Base-by-base conservation (phyloP, 2,329 filamentous ascomycete species). In the Cryphonectria japonica region DNA sequence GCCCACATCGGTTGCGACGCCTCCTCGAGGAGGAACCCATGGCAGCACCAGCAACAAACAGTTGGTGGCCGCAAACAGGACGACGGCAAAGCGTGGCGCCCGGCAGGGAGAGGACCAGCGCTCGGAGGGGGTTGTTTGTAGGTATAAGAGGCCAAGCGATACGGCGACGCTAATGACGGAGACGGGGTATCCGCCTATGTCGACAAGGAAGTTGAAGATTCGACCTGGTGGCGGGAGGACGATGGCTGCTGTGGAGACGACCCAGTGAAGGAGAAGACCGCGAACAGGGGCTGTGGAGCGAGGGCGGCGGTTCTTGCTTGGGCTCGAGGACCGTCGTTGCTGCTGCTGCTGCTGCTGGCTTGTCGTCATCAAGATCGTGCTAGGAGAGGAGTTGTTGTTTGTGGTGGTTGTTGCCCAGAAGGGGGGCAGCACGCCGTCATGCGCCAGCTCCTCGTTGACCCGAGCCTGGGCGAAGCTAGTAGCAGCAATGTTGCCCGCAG, bases 161-260 rank as follows among this genome's bases (percentile, higher is more conserved):
- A 82, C 76, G 65, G 79, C 75, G 22, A 80, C 79, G 46, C 76
- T 76, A 67, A 82, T 77, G 16, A 80, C 74, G 1, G 78, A 79
- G n/a, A 80, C 79, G 0, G 80, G 80, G 66, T 82, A 82, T 8
- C 79, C 78, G 57, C 79, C 79, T 9, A 82, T 78, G 67, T 81
- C 78, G 59, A 81, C 79, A 16, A 81, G 76, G 75, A 82, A 81
- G 74, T 79, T 79, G 75, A 80, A 82, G 37, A 80, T 79, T 37
- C 77, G 76, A 4, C 80, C 80, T 2, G 85, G 85, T 7, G 85
- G 85, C 2, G 82, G 84, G 2, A 86, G 82, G 1, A 87, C 79
- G 52, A 85, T 88, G 9, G 87, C 85, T 39, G 91, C 78, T 19
- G 85, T 85, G 1, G 88, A 90, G 43, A 89, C 87, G 26, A 90